A percentile compares a stretch with the other conserved stretches of the same genome.
These are phyloP conservation scores for Alternaria gansuensis DNA, from an alignment of 2,329 filamentous ascomycete species.

Conservation along the genomic window DNA sequence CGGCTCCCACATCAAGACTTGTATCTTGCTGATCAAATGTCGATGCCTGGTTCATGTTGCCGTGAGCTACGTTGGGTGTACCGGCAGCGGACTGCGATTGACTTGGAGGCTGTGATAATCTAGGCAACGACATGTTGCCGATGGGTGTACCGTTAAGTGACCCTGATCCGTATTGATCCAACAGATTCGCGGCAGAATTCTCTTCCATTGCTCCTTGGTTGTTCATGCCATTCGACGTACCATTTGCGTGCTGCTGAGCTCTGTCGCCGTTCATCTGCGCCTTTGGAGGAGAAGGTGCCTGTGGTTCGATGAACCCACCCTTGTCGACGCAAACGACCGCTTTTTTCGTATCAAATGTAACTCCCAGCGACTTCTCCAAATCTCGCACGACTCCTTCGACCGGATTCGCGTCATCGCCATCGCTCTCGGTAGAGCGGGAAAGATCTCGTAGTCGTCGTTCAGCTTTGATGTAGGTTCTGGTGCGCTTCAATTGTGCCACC, in stretches of 20 bases:
- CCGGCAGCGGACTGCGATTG: conserved; percentile 67
- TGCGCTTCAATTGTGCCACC: conserved; percentile 76
- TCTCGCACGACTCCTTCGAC: conserved; percentile 78
- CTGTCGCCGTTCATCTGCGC: conserved; percentile 46
- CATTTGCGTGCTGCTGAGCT: conserved; percentile 39
- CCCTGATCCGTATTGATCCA: conserved; percentile 73
- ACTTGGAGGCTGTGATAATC: conserved; percentile 60
- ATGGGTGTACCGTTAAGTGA: conserved; percentile 68
- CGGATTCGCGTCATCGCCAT: conserved; percentile 53
- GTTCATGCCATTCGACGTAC: conserved; percentile 45
- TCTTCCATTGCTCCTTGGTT: conserved; percentile 48
- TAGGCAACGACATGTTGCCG: conserved; percentile 69
- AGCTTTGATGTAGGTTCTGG: conserved; percentile 73
- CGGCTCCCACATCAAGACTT: conserved; percentile 42
- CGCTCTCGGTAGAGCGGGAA: conserved; percentile 55
- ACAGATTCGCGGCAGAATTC: conserved; percentile 65
- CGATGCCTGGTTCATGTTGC: conserved; percentile 34
- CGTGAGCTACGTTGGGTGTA: conserved; percentile 59
- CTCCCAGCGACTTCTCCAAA: conserved; percentile 75
- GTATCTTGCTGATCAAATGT: conserved; percentile 39
- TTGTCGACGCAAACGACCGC: conserved; percentile 77
- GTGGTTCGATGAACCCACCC: conserved; percentile 74
- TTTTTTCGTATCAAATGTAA: conserved; percentile 70
- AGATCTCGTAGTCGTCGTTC: conserved; percentile 78
- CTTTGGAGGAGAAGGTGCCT: conserved; percentile 42